phyloP scores from a whole-genome alignment of 1,284 basidiomycete species.

The Marasmius tenuissimus region DNA sequence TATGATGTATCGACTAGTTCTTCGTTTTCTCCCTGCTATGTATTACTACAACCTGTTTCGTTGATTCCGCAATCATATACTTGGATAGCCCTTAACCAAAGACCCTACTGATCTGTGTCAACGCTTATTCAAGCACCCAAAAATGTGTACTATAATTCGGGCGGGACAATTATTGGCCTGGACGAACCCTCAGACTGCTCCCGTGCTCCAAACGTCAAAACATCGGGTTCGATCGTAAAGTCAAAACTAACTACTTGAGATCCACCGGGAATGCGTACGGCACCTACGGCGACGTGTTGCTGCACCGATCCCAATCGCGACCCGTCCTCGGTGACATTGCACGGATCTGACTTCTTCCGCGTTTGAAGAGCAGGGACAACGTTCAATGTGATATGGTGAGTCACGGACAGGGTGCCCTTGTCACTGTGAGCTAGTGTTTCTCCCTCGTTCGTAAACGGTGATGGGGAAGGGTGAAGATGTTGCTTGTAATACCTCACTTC shows the following conservation, averaged over 20 bases:
- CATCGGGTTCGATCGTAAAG: constrained; percentile 19
- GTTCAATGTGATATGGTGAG: constrained; percentile 47
- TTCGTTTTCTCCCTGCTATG: too few relatives aligned
- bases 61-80: neutral
- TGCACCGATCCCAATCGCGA: constrained; percentile 20
- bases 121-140: too few relatives aligned
- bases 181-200: neutral
- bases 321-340: constrained; percentile 26
- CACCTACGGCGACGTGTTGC: constrained; percentile 25
- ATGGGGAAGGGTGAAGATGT: constrained; percentile 50
- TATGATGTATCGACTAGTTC: too few relatives aligned
- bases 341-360: constrained; percentile 21
- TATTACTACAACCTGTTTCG: too few relatives aligned
- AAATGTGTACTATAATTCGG: neutral
- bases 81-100: neutral
- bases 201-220: neutral
- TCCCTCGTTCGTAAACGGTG: constrained; percentile 14
- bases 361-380: constrained; percentile 26
- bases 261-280: constrained; percentile 30
- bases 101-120: too few relatives aligned
- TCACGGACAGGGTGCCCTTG: constrained; percentile 27
- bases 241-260: constrained; percentile 20
- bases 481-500: constrained; percentile 45
- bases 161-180: neutral
- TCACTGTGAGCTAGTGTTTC: constrained; percentile 9